A percentile compares a stretch with the other conserved stretches of the same genome.
Conservation (phyloP, 2,329 filamentous ascomycete genomes). For the Colletotrichum sp. region DNA sequence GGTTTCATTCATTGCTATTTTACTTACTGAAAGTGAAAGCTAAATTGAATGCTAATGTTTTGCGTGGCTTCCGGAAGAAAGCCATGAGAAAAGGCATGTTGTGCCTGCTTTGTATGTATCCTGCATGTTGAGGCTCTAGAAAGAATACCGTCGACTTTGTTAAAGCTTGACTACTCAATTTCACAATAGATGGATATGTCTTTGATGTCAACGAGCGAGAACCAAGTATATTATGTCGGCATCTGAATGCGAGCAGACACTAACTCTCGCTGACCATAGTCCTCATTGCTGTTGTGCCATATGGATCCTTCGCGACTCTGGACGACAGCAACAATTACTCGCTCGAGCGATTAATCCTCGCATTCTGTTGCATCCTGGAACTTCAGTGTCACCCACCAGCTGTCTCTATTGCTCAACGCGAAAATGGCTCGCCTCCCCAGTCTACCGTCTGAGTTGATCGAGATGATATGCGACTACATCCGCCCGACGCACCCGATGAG, state of each 20-base stretch:
- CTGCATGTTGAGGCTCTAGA: too few relatives aligned
- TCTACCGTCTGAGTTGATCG: neutral
- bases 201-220: neutral
- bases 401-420: fast-evolving
- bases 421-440: neutral
- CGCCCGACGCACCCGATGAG: neutral
- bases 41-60: too few relatives aligned
- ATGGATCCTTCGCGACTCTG: neutral
- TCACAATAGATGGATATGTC: too few relatives aligned
- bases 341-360: neutral
- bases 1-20: too few relatives aligned
- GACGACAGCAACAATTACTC: neutral
- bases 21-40: too few relatives aligned
- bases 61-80: too few relatives aligned
- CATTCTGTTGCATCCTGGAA: fast-evolving
- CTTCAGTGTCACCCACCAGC: fast-evolving
- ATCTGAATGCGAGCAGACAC: too few relatives aligned
- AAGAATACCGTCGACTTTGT: too few relatives aligned
- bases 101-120: too few relatives aligned
- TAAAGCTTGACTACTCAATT: too few relatives aligned
- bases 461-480: neutral
- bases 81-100: too few relatives aligned
- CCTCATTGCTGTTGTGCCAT: neutral
- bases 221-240: neutral
- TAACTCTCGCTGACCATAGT: neutral